A percentile compares a stretch with the other conserved stretches of the same genome.
Conservation (phyloP, 805 yeast species). For the Komagataella populi region DNA sequence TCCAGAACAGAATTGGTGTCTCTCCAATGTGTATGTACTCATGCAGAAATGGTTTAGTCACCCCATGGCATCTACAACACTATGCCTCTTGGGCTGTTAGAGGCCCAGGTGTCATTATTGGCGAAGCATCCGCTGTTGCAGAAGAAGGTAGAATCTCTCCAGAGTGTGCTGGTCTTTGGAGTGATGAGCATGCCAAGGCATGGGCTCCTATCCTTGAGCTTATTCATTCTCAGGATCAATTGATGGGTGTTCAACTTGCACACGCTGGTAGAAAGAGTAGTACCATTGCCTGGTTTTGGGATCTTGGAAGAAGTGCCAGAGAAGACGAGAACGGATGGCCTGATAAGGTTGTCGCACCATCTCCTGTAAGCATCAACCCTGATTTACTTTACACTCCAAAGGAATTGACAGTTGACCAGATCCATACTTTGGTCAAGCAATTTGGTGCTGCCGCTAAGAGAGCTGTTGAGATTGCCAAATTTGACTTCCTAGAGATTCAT, state of each 20-base stretch:
- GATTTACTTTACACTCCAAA: conserved; percentile 16
- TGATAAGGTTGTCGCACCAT: conserved; percentile 14
- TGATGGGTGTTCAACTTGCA: conserved; percentile 38
- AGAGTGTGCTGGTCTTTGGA: conserved; percentile 30
- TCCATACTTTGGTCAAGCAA: conserved; percentile 19
- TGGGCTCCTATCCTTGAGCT: conserved; percentile 27
- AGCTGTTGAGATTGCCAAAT: conserved; percentile 14
- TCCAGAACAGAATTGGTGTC: conserved; percentile 19
- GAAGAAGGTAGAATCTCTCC: conserved; percentile 11
- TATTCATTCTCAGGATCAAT: conserved; percentile 28
- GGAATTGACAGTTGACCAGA: conserved; percentile 29
- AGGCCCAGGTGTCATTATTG: conserved; percentile 34
- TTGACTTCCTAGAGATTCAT: conserved; percentile 16
- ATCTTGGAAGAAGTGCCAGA: conserved; percentile 4
- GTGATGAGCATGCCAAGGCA: conserved; percentile 30
- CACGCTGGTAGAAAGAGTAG: conserved; percentile 37
- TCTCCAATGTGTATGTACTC: conserved; percentile 36
- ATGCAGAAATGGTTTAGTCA: conserved; percentile 24
- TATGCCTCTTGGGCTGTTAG: conserved; percentile 27
- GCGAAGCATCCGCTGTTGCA: conserved; percentile 23
- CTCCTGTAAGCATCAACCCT: too few species aligned
- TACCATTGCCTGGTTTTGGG: too few species aligned
- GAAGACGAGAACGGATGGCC: conserved; percentile 23
- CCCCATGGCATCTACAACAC: conserved; percentile 33
- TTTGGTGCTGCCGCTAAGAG: conserved; percentile 8